A percentile compares a stretch with the other conserved stretches of the same genome.
These are phyloP conservation scores for Sarcodon aspratus DNA, from an alignment of 768 basidiomycete genomes.

Conservation along the genomic window DNA sequence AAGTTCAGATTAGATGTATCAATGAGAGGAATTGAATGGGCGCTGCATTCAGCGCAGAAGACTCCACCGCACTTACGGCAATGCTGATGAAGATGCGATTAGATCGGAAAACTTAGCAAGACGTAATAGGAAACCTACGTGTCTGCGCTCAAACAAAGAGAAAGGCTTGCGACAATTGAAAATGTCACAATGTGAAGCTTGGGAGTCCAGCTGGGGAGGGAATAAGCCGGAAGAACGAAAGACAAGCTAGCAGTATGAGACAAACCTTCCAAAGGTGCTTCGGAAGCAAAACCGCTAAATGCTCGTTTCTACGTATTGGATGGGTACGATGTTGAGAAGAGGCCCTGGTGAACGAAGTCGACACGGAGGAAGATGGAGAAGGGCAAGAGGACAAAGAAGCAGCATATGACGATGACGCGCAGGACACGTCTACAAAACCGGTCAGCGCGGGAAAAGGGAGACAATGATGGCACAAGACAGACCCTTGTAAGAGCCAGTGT, in stretches of 20 bases:
- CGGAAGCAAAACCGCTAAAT: slow-evolving; percentile 66
- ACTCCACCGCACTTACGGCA: slow-evolving; percentile 80
- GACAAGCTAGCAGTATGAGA: slow-evolving; percentile 6
- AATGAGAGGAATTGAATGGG: slow-evolving; percentile 49
- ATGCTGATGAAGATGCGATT: slow-evolving; percentile 34
- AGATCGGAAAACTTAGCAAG: slow-evolving; percentile 9
- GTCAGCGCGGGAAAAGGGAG: background rate
- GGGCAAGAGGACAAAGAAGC: slow-evolving; percentile 6
- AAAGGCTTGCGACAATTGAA: slow-evolving; percentile 59
- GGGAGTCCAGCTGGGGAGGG: slow-evolving; percentile 41
- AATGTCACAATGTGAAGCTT: slow-evolving; percentile 58
- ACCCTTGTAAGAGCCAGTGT: background rate
- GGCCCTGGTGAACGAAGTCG: slow-evolving; percentile 1
- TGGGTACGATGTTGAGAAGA: slow-evolving; percentile 2
- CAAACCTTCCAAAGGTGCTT: slow-evolving; percentile 62
- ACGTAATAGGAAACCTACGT: slow-evolving; percentile 34
- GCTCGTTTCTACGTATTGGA: slow-evolving; percentile 40
- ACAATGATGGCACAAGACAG: background rate
- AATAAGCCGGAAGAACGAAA: slow-evolving; percentile 5
- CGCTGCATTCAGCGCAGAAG: slow-evolving; percentile 55
- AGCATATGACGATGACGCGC: background rate
- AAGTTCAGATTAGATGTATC: slow-evolving; percentile 66
- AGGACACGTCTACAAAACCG: background rate
- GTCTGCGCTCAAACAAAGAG: slow-evolving; percentile 61
- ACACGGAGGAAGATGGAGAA: slow-evolving; percentile 5